Evolutionary conservation across 352 stramenopile genomes (phyloP), one percentile per base, ranked within the genome.

Genomic region (Hyaloperonospora arabidopsidis): DNA sequence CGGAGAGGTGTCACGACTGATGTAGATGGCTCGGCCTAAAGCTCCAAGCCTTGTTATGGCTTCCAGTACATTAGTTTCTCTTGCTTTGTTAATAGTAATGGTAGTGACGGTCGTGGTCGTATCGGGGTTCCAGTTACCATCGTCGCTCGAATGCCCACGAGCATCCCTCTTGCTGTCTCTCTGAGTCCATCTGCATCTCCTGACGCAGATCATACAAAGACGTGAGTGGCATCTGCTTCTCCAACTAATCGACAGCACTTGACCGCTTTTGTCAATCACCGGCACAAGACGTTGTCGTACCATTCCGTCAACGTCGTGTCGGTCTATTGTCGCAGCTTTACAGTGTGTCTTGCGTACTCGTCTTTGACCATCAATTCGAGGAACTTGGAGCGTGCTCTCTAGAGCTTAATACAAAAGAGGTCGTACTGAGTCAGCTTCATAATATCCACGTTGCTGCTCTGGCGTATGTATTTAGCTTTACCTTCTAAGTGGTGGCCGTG

Each of bases 401-500:
- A 48, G 3, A 91, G 18, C 10, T 89, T 67, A 13, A 60, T 32
- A 17, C 54, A 67, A 14, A 60, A 50, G 4, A 61, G 44, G 19
- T 83, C 66, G 28, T 81, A 87, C 43, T 90, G 63, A 13, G 68
- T 49, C 48, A 87, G 76, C 14, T 60, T 74, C 65, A 93, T 75
- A 0, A 38, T 32, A 15, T 69, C 48, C 29, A 86, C 67, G 7
- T 67, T 63, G 7, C 52, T 57, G 10, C n/a, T 5, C 44, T 79
- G 74, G 17, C 57, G 67, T 14, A 54, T 38, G 72, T 81, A 94
- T 58, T 90, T 92, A 54, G 57, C 51, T 63, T 96, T 96, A 25
- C 88, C 88, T 39, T 80, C 72, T 63, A 89, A 95, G 39, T 77
- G 74, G 48, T 78, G 80, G 34, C 87, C 87, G 52, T 86, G 66